These are phyloP conservation scores for Choanephora cucurbitarum DNA, from an alignment of 371 early-diverging fungal genomes.

Conservation along the genomic window DNA sequence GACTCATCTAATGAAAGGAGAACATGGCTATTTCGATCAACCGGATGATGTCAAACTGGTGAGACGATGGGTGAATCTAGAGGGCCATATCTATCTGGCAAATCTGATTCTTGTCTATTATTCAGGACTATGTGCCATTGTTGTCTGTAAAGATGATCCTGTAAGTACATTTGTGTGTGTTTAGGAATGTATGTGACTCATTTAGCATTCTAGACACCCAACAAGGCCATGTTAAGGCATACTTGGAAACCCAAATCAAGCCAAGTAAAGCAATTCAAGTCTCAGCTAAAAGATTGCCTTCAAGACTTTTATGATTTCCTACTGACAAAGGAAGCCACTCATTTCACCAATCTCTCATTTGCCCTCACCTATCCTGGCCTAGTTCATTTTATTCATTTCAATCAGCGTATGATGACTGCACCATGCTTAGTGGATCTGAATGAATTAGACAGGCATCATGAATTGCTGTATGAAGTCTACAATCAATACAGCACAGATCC, in stretches of 20 bases:
- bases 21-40: constrained; percentile 25
- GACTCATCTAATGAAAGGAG: constrained; percentile 29
- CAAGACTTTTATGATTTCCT: constrained; percentile 44
- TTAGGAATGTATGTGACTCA: no score
- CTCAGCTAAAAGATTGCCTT: constrained; percentile 20
- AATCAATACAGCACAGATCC: constrained; percentile 22
- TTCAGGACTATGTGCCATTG: constrained; percentile 31
- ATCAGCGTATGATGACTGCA: constrained; percentile 34
- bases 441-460: constrained; percentile 36
- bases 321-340: constrained; percentile 46
- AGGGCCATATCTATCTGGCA: constrained; percentile 23
- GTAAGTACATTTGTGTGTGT: no score
- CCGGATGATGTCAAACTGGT: constrained; percentile 34
- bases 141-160: constrained; percentile 36
- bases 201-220: constrained; percentile 13
- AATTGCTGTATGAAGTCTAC: constrained; percentile 33
- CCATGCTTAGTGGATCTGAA: constrained; percentile 41
- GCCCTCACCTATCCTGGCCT: constrained; percentile 44
- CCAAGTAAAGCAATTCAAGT: constrained; percentile 30
- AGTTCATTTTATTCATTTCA: constrained; percentile 45
- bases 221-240: not conserved
- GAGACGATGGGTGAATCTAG: constrained; percentile 33
- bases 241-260: constrained; percentile 22
- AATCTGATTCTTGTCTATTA: constrained; percentile 22
- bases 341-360: constrained; percentile 51